Conservation (phyloP, 441 rosid species). For the Jatropha multifida region DNA sequence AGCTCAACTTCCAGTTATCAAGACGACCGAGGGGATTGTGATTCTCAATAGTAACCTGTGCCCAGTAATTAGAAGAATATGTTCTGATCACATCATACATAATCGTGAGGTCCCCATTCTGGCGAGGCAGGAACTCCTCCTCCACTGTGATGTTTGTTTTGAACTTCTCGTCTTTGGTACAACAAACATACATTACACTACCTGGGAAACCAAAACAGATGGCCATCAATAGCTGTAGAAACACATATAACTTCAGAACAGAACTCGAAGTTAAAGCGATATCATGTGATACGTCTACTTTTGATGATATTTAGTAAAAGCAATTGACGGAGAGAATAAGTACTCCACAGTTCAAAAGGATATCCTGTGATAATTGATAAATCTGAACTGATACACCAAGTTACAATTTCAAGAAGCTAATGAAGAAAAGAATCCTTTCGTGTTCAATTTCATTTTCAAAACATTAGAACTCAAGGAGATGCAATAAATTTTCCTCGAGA, state of each 20-base stretch:
- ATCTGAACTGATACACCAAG: neutral
- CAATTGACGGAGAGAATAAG: no score
- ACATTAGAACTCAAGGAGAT: neutral
- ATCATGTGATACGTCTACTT: neutral
- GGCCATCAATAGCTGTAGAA: neutral
- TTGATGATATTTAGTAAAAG: neutral
- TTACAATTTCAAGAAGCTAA: neutral
- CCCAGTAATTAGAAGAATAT: conserved; percentile 64
- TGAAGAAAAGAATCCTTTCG: neutral
- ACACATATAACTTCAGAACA: neutral
- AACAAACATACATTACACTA: conserved; percentile 65
- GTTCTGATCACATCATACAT: conserved; percentile 82
- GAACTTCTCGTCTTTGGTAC: conserved; percentile 42
- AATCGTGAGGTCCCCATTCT: conserved; percentile 78
- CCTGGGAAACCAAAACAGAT: conserved; percentile 35
- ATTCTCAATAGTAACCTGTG: conserved; percentile 70
- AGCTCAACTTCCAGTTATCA: conserved; percentile 86
- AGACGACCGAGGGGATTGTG: conserved; percentile 87
- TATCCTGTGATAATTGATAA: neutral
- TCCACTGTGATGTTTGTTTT: conserved; percentile 45
- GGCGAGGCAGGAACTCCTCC: conserved; percentile 62
- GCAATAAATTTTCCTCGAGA: neutral
- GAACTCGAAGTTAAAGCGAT: neutral
- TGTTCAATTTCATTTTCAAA: conserved; percentile 8
- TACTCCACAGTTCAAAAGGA: no score